Evolutionary conservation across 2,329 filamentous ascomycete species (phyloP).

Genomic region (Aspergillus puulaauensis): DNA sequence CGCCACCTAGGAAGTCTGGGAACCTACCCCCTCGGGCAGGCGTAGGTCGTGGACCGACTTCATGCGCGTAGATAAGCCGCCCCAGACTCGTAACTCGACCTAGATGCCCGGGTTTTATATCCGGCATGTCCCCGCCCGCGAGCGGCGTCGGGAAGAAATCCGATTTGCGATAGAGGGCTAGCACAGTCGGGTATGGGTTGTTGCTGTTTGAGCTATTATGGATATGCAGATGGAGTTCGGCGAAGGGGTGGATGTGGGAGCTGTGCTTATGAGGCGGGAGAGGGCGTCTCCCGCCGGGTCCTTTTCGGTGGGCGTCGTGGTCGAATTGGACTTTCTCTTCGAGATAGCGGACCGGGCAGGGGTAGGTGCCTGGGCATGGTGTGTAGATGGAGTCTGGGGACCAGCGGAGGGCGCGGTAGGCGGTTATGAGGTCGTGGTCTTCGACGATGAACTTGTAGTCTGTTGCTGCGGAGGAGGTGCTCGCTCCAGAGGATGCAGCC

Average conservation of each 20-base stretch:
- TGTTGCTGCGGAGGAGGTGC: not conserved
- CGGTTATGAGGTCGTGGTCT: not conserved
- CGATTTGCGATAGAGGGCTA: not conserved
- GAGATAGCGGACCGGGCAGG: not conserved
- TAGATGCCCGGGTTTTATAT: not conserved
- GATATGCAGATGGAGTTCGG: not conserved
- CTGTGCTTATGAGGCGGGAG: not conserved
- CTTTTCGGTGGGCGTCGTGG: not conserved
- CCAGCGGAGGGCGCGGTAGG: not conserved
- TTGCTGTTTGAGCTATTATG: not conserved
- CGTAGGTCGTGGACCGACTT: not conserved
- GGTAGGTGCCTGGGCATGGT: not conserved
- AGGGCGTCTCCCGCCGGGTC: no score
- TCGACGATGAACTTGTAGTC: conserved; percentile 4
- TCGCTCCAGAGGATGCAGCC: not conserved
- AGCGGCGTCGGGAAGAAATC: not conserved
- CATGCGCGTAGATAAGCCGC: not conserved
- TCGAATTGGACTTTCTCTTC: not conserved
- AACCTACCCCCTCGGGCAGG: not conserved
- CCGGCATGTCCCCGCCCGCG: not conserved
- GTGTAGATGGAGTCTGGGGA: not conserved
- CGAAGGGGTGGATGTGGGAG: not conserved
- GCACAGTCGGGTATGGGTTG: not conserved
- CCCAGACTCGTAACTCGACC: not conserved
- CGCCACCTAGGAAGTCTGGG: not conserved